These are phyloP conservation scores for Silene uniflora DNA, from an alignment of 148 eudicot species.

Conservation along the genomic window DNA sequence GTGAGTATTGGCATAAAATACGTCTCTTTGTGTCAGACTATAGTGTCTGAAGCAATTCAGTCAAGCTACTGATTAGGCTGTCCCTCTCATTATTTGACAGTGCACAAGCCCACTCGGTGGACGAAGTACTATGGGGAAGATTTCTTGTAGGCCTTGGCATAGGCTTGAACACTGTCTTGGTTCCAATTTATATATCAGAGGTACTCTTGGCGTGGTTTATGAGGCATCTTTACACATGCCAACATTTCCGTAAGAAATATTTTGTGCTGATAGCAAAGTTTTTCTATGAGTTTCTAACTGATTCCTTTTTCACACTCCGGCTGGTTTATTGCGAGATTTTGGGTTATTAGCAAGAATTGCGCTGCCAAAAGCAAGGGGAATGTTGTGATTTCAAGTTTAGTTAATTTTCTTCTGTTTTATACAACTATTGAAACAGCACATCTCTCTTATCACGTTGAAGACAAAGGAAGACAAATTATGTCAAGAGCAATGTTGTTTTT, in stretches of 20 bases:
- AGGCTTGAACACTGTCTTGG: conserved; percentile 80
- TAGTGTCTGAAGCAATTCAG: neutral
- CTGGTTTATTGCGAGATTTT: neutral
- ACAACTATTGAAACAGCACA: neutral
- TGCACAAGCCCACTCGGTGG: conserved; percentile 77
- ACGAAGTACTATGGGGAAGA: conserved; percentile 69
- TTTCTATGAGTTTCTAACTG: too few relatives aligned
- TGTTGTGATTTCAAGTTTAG: neutral
- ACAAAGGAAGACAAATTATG: neutral
- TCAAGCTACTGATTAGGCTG: neutral
- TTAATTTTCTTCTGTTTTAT: too few relatives aligned
- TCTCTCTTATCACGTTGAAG: neutral
- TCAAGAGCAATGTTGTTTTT: neutral
- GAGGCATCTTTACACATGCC: neutral
- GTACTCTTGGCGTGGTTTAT: conserved; percentile 30
- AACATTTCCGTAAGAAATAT: neutral
- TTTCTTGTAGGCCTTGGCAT: conserved; percentile 86
- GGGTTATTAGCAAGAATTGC: neutral
- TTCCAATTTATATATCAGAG: conserved; percentile 86
- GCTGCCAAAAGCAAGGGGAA: neutral
- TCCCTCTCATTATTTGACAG: conserved; percentile 32
- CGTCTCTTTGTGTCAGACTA: neutral
- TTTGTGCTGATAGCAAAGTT: too few relatives aligned
- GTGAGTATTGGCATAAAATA: neutral
- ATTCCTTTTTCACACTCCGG: neutral